Conservation (phyloP, 768 basidiomycete genomes). For the Mycena capillaripes region DNA sequence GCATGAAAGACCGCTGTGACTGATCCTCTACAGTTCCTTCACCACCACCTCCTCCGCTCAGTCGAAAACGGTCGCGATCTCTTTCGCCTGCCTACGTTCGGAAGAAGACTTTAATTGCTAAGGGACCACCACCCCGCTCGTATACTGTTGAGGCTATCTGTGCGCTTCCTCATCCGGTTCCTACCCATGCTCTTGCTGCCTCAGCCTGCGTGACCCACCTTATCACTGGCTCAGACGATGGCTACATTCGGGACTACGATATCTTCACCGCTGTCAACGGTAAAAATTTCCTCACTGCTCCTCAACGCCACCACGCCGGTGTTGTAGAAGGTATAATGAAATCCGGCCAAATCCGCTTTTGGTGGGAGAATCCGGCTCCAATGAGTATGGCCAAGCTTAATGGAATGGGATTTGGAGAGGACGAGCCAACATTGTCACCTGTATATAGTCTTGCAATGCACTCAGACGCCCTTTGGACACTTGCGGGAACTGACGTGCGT, state of each 20-base stretch:
- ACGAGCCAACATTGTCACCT: constrained; percentile 71
- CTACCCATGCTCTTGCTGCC: constrained; percentile 89
- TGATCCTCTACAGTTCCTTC: constrained; percentile 37
- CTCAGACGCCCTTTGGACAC: constrained; percentile 92
- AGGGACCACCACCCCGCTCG: constrained; percentile 62
- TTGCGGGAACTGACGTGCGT: constrained; percentile 89
- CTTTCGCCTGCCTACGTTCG: constrained; percentile 71
- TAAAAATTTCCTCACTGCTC: constrained; percentile 87
- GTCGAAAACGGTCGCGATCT: constrained; percentile 55
- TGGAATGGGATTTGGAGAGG: constrained; percentile 52
- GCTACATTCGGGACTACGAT: constrained; percentile 94
- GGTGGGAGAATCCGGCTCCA: constrained; percentile 87
- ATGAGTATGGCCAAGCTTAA: constrained; percentile 45
- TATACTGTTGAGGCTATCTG: constrained; percentile 93
- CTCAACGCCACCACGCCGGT: constrained; percentile 89
- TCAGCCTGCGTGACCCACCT: constrained; percentile 91
- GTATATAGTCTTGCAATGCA: constrained; percentile 95
- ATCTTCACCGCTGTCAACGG: constrained; percentile 91
- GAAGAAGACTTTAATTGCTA: constrained; percentile 56
- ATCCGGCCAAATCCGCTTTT: constrained; percentile 85
- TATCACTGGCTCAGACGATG: constrained; percentile 93
- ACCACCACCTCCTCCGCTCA: constrained; percentile 47
- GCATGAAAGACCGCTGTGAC: constrained; percentile 22
- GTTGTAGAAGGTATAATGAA: constrained; percentile 95
- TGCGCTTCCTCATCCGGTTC: constrained; percentile 89